Evolutionary conservation across 495 filamentous ascomycete species (phyloP).

Genomic region (Aspergillus mulundensis): DNA sequence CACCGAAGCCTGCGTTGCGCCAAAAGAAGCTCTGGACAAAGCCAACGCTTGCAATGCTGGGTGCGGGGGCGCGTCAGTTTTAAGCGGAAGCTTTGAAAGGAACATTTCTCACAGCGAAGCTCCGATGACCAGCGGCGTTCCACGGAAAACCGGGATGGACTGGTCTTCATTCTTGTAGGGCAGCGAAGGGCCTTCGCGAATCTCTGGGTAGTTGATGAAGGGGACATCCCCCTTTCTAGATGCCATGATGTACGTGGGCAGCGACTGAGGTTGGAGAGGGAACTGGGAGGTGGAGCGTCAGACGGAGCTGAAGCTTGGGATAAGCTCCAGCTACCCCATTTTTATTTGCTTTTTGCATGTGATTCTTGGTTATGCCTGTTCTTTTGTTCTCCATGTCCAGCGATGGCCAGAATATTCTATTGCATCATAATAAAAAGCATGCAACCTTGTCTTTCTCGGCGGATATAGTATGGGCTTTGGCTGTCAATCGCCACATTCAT

Average conservation of each 20-base stretch:
- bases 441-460: no score
- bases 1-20: constrained; percentile 69
- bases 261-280: neutral
- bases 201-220: constrained; percentile 43
- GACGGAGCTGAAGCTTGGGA: neutral
- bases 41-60: constrained; percentile 51
- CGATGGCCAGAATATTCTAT: neutral
- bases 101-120: constrained; percentile 42
- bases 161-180: constrained; percentile 47
- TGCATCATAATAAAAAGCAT: neutral
- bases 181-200: constrained; percentile 39
- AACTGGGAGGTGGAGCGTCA: neutral
- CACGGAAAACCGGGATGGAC: constrained; percentile 52
- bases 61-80: neutral
- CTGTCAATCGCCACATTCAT: neutral
- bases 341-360: constrained; percentile 1
- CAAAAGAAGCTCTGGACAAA: constrained; percentile 61
- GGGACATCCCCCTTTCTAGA: constrained; percentile 14
- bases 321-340: neutral
- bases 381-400: neutral
- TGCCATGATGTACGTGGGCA: constrained; percentile 18
- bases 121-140: constrained; percentile 45
- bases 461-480: neutral
- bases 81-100: neutral
- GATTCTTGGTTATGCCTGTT: neutral